A percentile compares a stretch with the other conserved stretches of the same genome.
Evolutionary conservation across 805 yeast species (phyloP).

Genomic region (Starmerella tilneyi): DNA sequence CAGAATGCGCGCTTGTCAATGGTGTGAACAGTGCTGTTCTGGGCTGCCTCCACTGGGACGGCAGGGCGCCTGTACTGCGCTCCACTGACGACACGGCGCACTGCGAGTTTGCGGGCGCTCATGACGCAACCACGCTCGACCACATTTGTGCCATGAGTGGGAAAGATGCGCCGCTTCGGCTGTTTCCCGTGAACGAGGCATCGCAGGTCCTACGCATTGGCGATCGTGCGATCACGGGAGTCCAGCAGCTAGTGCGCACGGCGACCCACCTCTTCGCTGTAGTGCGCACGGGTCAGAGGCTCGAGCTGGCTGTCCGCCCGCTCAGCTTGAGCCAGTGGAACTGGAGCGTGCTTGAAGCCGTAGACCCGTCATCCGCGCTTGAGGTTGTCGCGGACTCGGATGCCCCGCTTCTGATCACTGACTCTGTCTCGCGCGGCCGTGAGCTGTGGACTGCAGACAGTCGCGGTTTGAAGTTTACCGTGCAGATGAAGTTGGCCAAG

Average conservation of each 20-base stretch:
- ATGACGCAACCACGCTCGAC: background rate
- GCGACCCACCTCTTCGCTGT: constrained; percentile 2
- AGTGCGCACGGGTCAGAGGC: background rate
- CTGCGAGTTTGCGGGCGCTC: constrained; percentile 2
- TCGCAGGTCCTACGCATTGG: background rate
- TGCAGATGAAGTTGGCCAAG: background rate
- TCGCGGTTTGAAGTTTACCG: background rate
- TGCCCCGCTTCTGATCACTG: background rate
- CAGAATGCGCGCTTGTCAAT: constrained; percentile 1
- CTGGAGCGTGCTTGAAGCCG: background rate
- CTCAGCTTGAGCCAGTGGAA: background rate
- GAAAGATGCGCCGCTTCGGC: background rate
- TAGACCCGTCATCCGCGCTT: background rate
- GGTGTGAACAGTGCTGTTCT: background rate
- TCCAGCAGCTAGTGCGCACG: constrained; percentile 6
- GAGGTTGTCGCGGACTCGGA: background rate
- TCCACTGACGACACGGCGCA: background rate
- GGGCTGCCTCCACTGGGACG: constrained; percentile 1
- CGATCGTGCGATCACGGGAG: background rate
- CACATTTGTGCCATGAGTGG: background rate
- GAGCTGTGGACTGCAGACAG: constrained; percentile 2
- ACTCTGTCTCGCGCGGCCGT: background rate
- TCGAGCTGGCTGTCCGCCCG: background rate
- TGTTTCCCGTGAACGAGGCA: background rate
- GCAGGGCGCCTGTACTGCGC: background rate